phyloP scores from a whole-genome alignment of 257 asterid species.

The Phtheirospermum japonicum region DNA sequence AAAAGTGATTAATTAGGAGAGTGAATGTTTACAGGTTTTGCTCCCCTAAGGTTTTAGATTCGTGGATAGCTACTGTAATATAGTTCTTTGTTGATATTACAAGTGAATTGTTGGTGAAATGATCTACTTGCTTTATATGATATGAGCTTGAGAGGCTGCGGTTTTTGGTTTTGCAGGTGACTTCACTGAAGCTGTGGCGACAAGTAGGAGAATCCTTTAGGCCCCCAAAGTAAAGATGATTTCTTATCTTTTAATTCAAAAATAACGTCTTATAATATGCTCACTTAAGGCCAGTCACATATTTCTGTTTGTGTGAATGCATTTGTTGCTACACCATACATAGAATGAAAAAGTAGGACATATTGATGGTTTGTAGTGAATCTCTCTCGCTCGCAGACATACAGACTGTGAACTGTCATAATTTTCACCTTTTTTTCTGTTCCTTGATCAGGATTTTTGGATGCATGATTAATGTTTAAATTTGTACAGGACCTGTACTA shows the following conservation, averaged over 20 bases:
- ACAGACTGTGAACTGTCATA: conserved; percentile 11
- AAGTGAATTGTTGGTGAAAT: conserved; percentile 7
- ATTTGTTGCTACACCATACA: conserved; percentile 22
- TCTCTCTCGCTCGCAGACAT: not conserved
- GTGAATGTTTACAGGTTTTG: conserved; percentile 7
- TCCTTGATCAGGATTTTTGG: conserved; percentile 4
- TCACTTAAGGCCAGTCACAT: conserved; percentile 14
- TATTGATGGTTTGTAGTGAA: conserved; percentile 1
- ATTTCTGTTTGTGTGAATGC: conserved; percentile 12
- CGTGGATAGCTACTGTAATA: conserved; percentile 1
- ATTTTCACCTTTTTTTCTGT: conserved; percentile 5
- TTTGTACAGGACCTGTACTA: conserved; percentile 85
- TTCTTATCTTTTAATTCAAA: conserved; percentile 9
- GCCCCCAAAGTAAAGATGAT: conserved; percentile 75
- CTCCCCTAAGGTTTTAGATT: conserved; percentile 14
- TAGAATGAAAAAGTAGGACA: not conserved
- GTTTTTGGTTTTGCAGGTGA: conserved; percentile 52
- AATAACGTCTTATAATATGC: conserved; percentile 16
- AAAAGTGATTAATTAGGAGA: conserved; percentile 19
- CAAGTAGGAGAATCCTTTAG: conserved; percentile 93
- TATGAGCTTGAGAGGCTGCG: conserved; percentile 16
- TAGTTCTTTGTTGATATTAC: conserved; percentile 2
- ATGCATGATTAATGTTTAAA: conserved; percentile 23
- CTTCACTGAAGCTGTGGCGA: conserved; percentile 91
- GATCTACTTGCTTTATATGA: not conserved